Evolutionary conservation across 1,284 basidiomycete species (phyloP), one percentile per base, ranked within the genome.

Genomic region (Trichosporon inkin): DNA sequence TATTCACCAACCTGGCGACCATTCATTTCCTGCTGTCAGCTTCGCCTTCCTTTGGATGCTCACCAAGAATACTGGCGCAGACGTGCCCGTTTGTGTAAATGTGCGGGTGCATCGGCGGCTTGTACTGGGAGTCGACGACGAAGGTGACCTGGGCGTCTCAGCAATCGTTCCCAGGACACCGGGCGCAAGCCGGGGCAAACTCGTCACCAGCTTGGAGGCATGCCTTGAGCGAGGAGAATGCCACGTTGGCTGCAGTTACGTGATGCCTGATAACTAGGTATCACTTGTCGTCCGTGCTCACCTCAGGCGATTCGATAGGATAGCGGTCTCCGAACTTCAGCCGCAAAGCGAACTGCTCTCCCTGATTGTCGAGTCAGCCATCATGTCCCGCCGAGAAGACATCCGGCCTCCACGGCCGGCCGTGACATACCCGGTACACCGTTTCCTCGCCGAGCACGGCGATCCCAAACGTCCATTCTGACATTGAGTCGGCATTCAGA

Each of bases 81-180:
- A 80, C 78, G 61, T 79, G 78, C 0, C 78, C 77, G 59, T 78
- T 79, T 3, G 72, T 72, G 62, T 78, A 78, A 32, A 78, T 67
- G 58, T 80, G 79, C 13, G 78, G 78, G 64, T 79, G 78, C 22
- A 72, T 17, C 1, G 78, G 79, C 6, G 78, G 66, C 58, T 69
- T 66, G 61, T 70, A 79, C 10, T 66, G 49, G 3, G 56, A 47
- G 52, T 72, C 64, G 1, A 62, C 66, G 14, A 79, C 51, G 49
- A 79, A 80, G 0, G 77, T 79, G 7, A 80, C 78, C 71, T 78
- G 41, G 8, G 19, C 4, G 32, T 51, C 11, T 32, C 13, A 32
- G 11, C 44, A 19, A 24, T 14, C 24, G 44, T 28, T 24, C 44
- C 28, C 16, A 28, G 28, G 16, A 22, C 53, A 36, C 32, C 49